Percentiles rank a stretch among this genome's conserved stretches.
Conservation (phyloP, 2,329 filamentous ascomycete species). For the Curvularia hawaiiensis region DNA sequence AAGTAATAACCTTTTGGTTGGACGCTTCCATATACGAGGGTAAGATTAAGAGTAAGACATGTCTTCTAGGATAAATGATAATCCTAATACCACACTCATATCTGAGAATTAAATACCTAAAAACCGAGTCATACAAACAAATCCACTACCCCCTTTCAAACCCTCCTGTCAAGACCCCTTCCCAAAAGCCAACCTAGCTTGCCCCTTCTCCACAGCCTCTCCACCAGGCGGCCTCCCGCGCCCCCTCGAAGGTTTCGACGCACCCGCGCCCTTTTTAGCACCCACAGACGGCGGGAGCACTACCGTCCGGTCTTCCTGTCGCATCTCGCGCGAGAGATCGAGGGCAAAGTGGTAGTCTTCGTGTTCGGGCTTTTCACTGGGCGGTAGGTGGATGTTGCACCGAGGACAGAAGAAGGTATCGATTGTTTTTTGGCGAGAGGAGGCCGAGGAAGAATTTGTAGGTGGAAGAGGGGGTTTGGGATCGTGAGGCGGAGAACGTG, state of each 20-base stretch:
- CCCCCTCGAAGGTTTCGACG: slow-evolving; percentile 32
- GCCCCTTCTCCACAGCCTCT: slow-evolving; percentile 49
- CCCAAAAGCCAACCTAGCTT: slow-evolving; percentile 53
- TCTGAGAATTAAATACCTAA: background rate
- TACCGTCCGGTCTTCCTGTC: slow-evolving; percentile 35
- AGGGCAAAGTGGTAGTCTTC: slow-evolving; percentile 94
- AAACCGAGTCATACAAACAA: background rate
- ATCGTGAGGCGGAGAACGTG: slow-evolving; percentile 7
- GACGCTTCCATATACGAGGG: too few species aligned
- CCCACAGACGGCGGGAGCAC: slow-evolving; percentile 4
- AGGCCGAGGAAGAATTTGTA: background rate
- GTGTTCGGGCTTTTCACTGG: slow-evolving; percentile 72
- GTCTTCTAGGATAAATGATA: too few species aligned
- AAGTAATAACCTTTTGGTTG: background rate
- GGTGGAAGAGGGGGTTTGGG: slow-evolving; percentile 7
- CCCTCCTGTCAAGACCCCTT: slow-evolving; percentile 12
- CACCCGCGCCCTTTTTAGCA: slow-evolving; percentile 11
- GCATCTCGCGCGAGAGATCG: slow-evolving; percentile 71
- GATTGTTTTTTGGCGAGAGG: slow-evolving; percentile 27
- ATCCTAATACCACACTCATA: too few species aligned
- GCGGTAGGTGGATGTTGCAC: slow-evolving; percentile 67
- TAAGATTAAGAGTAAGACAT: too few species aligned
- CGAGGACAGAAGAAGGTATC: slow-evolving; percentile 62
- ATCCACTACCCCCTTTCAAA: background rate
- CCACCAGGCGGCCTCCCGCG: slow-evolving; percentile 47